Percentiles rank a stretch among this genome's conserved stretches.
Conservation (phyloP, 1,284 basidiomycete species). For the Ustilago trichophora region DNA sequence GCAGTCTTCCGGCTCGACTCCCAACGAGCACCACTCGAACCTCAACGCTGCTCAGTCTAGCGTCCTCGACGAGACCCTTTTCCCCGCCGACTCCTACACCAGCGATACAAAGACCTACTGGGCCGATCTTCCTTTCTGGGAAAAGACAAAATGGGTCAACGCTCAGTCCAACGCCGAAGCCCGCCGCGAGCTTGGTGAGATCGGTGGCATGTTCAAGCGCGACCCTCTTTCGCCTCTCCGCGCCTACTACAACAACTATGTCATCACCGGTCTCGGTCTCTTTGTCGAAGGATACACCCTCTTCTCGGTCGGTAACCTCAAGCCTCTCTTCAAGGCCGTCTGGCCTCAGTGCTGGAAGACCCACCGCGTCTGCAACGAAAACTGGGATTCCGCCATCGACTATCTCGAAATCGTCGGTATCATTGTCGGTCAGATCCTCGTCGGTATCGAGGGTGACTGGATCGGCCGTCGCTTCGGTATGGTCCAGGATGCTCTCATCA, state of each 20-base stretch:
- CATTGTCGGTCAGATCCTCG: conserved; percentile 71
- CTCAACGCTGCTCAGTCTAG: conserved; percentile 14
- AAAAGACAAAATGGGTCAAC: conserved; percentile 68
- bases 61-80: conserved; percentile 58
- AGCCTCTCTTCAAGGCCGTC: conserved; percentile 69
- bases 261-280: conserved; percentile 71
- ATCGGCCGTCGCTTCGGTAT: conserved; percentile 71
- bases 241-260: conserved; percentile 70
- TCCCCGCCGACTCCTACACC: conserved; percentile 62
- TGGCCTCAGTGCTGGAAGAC: conserved; percentile 71
- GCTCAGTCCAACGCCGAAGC: conserved; percentile 68
- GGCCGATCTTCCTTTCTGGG: conserved; percentile 65
- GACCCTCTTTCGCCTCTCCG: conserved; percentile 69
- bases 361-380: conserved; percentile 68
- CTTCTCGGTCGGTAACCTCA: conserved; percentile 70
- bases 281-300: conserved; percentile 70
- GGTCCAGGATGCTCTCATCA: conserved; percentile 67
- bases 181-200: conserved; percentile 67
- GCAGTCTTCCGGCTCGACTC: conserved; percentile 10
- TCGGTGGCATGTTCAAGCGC: conserved; percentile 70
- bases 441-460: conserved; percentile 72
- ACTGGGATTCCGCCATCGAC: conserved; percentile 69
- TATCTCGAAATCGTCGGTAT: conserved; percentile 71
- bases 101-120: conserved; percentile 64
- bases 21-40: background rate